Conservation (phyloP, 31 red algal genomes). For the Asparagopsis taxiformis region DNA sequence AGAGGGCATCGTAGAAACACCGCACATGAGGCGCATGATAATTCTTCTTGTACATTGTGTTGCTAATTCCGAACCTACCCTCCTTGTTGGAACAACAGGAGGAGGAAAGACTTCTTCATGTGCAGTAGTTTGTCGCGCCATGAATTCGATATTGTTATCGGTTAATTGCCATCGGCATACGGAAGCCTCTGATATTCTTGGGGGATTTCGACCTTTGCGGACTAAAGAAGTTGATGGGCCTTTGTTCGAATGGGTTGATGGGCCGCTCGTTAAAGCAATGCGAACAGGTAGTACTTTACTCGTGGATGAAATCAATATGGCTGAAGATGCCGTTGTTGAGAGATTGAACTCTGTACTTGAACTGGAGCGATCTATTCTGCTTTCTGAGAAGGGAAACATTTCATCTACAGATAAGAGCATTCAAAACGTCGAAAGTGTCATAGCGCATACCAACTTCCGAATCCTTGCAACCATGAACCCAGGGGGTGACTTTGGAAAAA, state of each 20-base stretch:
- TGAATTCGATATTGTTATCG: conserved; percentile 38
- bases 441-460: conserved; percentile 51
- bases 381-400: conserved; percentile 80
- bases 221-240: background rate
- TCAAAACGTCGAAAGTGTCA: conserved; percentile 25
- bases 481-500: conserved; percentile 96
- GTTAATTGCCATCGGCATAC: conserved; percentile 96
- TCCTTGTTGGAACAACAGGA: conserved; percentile 93
- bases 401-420: background rate
- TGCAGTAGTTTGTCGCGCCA: conserved; percentile 46
- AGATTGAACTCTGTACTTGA: conserved; percentile 96
- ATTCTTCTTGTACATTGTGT: conserved; percentile 55
- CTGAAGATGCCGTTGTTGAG: conserved; percentile 96
- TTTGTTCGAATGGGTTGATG: conserved; percentile 95
- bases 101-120: conserved; percentile 92
- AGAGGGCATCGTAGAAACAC: conserved; percentile 54
- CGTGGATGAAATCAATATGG: conserved; percentile 99
- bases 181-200: conserved; percentile 93
- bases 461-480: conserved; percentile 98
- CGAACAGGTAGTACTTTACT: conserved; percentile 66
- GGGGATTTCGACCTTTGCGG: conserved; percentile 74
- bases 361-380: conserved; percentile 64
- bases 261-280: conserved; percentile 89
- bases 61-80: conserved; percentile 68
- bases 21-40: conserved; percentile 73